These are phyloP conservation scores for Podospora fimiseda DNA, from an alignment of 495 filamentous ascomycete genomes.

Conservation along the genomic window DNA sequence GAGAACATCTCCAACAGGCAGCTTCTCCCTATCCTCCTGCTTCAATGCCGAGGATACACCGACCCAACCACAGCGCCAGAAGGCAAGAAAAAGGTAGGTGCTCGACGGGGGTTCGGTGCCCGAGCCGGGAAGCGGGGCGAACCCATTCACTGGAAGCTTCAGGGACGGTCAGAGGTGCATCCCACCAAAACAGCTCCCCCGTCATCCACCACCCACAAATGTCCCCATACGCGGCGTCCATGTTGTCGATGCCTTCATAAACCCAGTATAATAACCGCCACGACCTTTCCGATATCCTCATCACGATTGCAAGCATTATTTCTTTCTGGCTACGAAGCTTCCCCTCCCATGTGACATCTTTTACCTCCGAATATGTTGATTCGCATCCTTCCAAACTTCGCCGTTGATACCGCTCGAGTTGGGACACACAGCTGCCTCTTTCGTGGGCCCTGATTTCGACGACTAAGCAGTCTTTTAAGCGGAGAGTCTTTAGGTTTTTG, in stretches of 20 bases:
- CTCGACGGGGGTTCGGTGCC: too few relatives aligned
- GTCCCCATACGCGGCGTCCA: too few relatives aligned
- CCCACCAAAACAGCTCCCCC: too few relatives aligned
- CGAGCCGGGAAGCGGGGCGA: too few relatives aligned
- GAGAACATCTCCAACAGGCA: too few relatives aligned
- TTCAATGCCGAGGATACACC: constrained; percentile 10
- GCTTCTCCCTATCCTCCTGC: too few relatives aligned
- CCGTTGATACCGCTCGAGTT: constrained; percentile 29
- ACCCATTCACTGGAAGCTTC: too few relatives aligned
- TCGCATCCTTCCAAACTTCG: constrained; percentile 21
- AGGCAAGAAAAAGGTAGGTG: too few relatives aligned
- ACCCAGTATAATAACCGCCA: neutral
- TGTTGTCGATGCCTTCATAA: neutral
- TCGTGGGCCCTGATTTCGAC: constrained; percentile 17
- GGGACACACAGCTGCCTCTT: constrained; percentile 20
- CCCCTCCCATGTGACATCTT: constrained; percentile 20
- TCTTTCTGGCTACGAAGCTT: neutral
- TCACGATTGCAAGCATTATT: neutral
- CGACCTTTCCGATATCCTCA: neutral
- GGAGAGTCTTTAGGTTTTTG: neutral
- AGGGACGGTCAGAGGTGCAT: too few relatives aligned
- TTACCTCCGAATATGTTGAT: constrained; percentile 29
- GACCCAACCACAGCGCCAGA: constrained; percentile 5
- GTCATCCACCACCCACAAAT: too few relatives aligned
- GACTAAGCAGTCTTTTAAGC: neutral